Base-by-base conservation (phyloP, 2,329 filamentous ascomycete species). In the Epichloe elymi region DNA sequence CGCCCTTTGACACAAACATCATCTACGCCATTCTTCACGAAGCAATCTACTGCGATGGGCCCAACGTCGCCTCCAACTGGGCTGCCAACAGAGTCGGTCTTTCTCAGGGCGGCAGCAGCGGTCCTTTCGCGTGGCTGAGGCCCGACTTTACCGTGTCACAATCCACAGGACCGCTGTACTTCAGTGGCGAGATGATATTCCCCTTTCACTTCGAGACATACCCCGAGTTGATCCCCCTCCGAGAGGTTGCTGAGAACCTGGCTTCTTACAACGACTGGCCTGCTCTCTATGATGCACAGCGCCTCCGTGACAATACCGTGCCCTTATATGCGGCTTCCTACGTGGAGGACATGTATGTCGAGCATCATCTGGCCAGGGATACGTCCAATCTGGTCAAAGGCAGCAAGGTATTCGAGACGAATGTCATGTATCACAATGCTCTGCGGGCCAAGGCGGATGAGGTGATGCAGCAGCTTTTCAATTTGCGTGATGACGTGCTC, bases 161-260 rank as follows among this genome's bases (percentile, higher is more conserved):
- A 2, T 42, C 50, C 14, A 39, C 14, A 5, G 63, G 69, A 2
- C 82, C 83, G 0, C 71, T 93, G 20, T 86, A 78, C 65, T 95
- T 96, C 69, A 88, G 87, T 0, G 89, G 90, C 53, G 91, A 97
- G 70, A 96, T 95, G 88, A 79, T 95, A 48, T 95, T 82, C 64
- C 64, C 84, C 86, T 1, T 85, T 86, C 86, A 90, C 74, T 90
- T 95, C 58, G 80, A 89, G 38, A 83, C 83, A 15, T 91, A 88
- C 61, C 73, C 80, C 1, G 88, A 94, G 65, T 78, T 97, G 19
- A 70, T 70, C n/a, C 71, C 79, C 52, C 67, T 97, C 45, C 77
- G 76, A 50, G 72, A 79, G 11, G 83, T 82, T 0, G 88, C 88
- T 0, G 72, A 90, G 8, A 73, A 82, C 20, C 73, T 96, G 26